phyloP scores from a whole-genome alignment of 225 moss, liverwort and hornwort species.

The Takakia lepidozioides region DNA sequence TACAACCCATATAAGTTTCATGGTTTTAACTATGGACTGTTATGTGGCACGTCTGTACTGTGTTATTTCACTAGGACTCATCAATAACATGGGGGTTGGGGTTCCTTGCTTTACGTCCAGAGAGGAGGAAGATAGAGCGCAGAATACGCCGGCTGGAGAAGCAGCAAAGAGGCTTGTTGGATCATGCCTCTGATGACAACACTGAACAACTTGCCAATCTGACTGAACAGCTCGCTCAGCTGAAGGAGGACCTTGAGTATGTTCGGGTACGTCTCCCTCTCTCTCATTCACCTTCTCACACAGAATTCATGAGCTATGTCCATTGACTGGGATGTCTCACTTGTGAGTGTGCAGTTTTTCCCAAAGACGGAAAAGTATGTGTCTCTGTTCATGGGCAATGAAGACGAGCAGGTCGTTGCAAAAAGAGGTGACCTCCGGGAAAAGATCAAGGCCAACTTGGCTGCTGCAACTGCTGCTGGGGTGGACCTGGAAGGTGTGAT shows the following conservation, averaged over 20 bases:
- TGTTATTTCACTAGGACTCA: not conserved
- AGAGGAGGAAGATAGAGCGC: constrained; percentile 97
- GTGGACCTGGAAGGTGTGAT: constrained; percentile 45
- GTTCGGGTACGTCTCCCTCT: constrained; percentile 55
- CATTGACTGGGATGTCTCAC: not conserved
- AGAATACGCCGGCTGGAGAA: constrained; percentile 86
- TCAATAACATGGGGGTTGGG: not conserved
- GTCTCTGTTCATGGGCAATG: constrained; percentile 39
- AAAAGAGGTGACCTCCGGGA: constrained; percentile 29
- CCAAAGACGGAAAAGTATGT: constrained; percentile 72
- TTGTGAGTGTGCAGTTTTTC: constrained; percentile 62
- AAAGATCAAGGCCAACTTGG: constrained; percentile 44
- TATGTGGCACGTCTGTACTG: too few relatives aligned
- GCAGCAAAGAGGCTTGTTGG: constrained; percentile 77
- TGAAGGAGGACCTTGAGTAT: constrained; percentile 98
- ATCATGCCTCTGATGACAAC: constrained; percentile 52
- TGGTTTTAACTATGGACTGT: too few relatives aligned
- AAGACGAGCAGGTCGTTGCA: constrained; percentile 27
- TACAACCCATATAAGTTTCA: too few relatives aligned
- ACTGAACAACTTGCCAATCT: constrained; percentile 34
- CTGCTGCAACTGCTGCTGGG: constrained; percentile 41
- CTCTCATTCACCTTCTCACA: not conserved
- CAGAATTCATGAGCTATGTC: not conserved
- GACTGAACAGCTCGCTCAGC: constrained; percentile 63
- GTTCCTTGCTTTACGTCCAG: constrained; percentile 19